Percentiles rank a stretch among this genome's conserved stretches.
Evolutionary conservation across 2,329 filamentous ascomycete species (phyloP).

Genomic region (Nigrograna mackinnonii): DNA sequence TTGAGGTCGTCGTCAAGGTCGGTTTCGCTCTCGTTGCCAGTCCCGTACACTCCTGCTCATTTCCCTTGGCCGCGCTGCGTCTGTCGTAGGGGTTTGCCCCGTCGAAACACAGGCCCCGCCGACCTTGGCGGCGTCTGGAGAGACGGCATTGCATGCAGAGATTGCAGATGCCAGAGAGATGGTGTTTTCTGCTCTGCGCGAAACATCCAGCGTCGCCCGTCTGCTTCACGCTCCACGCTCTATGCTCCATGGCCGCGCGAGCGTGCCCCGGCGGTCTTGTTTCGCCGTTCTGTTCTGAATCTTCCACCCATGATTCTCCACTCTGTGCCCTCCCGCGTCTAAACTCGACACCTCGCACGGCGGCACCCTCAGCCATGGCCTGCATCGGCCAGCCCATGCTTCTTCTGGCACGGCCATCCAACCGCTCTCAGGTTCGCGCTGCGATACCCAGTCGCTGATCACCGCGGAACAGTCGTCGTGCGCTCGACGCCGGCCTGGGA

Average conservation of each 20-base stretch:
- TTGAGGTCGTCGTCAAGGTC: conserved; percentile 2
- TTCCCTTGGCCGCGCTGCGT: too few relatives aligned
- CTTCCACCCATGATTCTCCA: too few relatives aligned
- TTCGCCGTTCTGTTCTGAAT: conserved; percentile 1
- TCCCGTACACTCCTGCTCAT: conserved; percentile 34
- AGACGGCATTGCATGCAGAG: conserved; percentile 25
- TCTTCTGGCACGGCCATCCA: conserved; percentile 27
- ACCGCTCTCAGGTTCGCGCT: conserved; percentile 13
- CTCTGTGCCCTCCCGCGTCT: too few relatives aligned
- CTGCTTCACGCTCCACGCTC: conserved; percentile 28
- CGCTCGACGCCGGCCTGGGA: conserved; percentile 16
- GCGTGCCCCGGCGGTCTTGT: too few relatives aligned
- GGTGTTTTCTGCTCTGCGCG: conserved; percentile 29
- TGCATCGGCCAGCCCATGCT: too few relatives aligned
- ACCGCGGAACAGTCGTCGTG: conserved; percentile 25
- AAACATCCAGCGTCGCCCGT: conserved; percentile 40
- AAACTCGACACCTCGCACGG: too few relatives aligned
- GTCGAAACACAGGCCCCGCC: conserved; percentile 21
- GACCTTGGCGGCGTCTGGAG: conserved; percentile 39
- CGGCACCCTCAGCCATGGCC: too few relatives aligned
- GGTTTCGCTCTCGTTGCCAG: conserved; percentile 23
- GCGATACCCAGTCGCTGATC: conserved; percentile 30
- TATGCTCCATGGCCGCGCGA: too few relatives aligned
- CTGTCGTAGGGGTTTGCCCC: conserved; percentile 16
- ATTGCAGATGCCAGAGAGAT: conserved; percentile 30